Conservation (phyloP, 1,284 basidiomycete genomes). For the Cystobasidium slooffiae region DNA sequence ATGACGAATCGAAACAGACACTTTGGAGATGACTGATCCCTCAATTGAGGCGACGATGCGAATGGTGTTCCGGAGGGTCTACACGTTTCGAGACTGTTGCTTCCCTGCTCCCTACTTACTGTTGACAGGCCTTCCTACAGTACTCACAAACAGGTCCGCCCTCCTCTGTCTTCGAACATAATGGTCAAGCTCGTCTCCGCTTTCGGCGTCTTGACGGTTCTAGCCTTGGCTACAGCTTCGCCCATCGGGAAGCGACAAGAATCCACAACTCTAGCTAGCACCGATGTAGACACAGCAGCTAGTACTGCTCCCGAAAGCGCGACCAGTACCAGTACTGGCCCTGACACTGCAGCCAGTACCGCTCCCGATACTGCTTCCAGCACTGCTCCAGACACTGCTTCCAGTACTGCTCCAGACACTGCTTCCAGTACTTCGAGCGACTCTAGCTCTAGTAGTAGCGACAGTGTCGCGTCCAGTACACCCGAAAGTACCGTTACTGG, state of each 20-base stretch:
- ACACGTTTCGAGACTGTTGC: no score
- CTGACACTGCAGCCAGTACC: not conserved
- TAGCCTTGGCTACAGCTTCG: not conserved
- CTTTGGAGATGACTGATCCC: no score
- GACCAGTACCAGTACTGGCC: not conserved
- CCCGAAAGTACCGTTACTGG: no score
- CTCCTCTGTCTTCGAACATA: not conserved
- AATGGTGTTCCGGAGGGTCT: no score
- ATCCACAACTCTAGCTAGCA: conserved; percentile 1
- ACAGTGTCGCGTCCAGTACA: no score
- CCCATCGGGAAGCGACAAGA: conserved; percentile 10
- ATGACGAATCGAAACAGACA: no score
- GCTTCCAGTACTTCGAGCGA: not conserved
- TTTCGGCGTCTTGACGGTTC: conserved; percentile 5
- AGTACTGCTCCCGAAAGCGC: not conserved
- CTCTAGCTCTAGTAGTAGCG: no score
- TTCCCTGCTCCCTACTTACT: no score
- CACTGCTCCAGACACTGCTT: not conserved
- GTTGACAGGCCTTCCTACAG: no score
- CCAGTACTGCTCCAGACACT: not conserved
- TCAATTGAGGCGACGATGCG: no score
- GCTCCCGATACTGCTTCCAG: not conserved
- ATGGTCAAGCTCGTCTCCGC: conserved; percentile 15
- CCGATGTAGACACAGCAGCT: not conserved
- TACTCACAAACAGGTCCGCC: no score